These are phyloP conservation scores for Chytriomyces hyalinus DNA, from an alignment of 192 early-diverging fungal genomes.

Conservation along the genomic window DNA sequence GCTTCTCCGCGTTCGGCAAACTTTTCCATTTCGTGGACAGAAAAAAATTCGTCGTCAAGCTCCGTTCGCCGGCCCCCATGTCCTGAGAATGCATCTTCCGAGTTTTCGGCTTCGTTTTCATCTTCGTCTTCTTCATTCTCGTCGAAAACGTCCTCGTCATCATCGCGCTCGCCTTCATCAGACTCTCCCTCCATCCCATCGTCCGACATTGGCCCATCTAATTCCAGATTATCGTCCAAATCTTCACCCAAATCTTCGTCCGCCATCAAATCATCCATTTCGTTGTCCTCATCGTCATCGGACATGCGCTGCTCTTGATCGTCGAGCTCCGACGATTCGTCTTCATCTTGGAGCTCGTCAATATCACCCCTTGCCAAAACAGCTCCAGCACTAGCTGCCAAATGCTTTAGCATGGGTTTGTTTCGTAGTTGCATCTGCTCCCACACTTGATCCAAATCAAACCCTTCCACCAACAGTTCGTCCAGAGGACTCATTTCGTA, in stretches of 20 bases:
- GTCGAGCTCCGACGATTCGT: constrained; percentile 28
- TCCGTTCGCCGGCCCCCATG: constrained; percentile 60
- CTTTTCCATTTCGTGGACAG: constrained; percentile 80
- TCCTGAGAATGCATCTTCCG: constrained; percentile 50
- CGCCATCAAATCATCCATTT: constrained; percentile 46
- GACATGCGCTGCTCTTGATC: constrained; percentile 51
- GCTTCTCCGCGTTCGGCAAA: constrained; percentile 84
- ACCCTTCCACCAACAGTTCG: constrained; percentile 71
- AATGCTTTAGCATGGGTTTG: constrained; percentile 73
- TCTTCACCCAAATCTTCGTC: constrained; percentile 40
- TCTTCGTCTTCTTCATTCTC: constrained; percentile 53
- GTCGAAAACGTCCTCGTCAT: constrained; percentile 50
- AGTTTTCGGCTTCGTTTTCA: constrained; percentile 43
- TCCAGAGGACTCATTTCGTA: constrained; percentile 58
- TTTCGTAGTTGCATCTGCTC: constrained; percentile 89
- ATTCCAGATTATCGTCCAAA: constrained; percentile 26
- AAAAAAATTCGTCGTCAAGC: constrained; percentile 94
- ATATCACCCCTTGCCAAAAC: constrained; percentile 38
- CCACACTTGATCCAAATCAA: constrained; percentile 90
- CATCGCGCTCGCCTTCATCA: constrained; percentile 49
- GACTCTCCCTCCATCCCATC: constrained; percentile 49
- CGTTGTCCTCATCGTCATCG: constrained; percentile 39
- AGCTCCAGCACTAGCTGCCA: constrained; percentile 35
- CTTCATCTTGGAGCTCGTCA: constrained; percentile 38
- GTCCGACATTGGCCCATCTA: constrained; percentile 24